Conservation (phyloP, 2,329 filamentous ascomycete genomes). For the Sporothrix protearum region DNA sequence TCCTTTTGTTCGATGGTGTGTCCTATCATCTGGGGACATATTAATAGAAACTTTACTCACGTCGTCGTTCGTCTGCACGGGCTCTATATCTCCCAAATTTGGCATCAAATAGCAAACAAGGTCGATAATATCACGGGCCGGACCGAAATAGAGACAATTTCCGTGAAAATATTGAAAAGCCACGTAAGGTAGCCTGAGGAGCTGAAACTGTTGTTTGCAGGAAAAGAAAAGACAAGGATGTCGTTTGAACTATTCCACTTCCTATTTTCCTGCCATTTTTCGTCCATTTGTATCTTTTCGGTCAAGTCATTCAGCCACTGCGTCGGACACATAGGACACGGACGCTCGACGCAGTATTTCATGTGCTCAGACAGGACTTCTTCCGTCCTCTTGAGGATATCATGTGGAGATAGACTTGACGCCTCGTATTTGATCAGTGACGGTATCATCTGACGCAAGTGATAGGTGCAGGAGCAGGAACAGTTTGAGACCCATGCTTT, state of each 20-base stretch:
- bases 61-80: neutral
- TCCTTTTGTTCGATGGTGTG: neutral
- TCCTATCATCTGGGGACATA: neutral
- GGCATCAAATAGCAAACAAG: neutral
- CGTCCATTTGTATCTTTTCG: neutral
- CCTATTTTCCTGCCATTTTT: neutral
- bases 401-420: neutral
- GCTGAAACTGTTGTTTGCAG: neutral
- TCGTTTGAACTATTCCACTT: neutral
- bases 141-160: neutral
- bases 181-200: neutral
- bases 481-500: neutral
- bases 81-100: no score
- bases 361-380: neutral
- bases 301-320: neutral
- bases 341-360: neutral
- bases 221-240: neutral
- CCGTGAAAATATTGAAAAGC: neutral
- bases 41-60: neutral
- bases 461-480: neutral
- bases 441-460: neutral
- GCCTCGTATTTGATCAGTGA: neutral
- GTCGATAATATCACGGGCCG: conserved; percentile 10
- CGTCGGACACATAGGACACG: neutral
- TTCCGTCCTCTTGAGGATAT: no score